Percentiles rank a stretch among this genome's conserved stretches.
These are phyloP conservation scores for Fusarium musae DNA, from an alignment of 2,329 filamentous ascomycete species.

Conservation along the genomic window DNA sequence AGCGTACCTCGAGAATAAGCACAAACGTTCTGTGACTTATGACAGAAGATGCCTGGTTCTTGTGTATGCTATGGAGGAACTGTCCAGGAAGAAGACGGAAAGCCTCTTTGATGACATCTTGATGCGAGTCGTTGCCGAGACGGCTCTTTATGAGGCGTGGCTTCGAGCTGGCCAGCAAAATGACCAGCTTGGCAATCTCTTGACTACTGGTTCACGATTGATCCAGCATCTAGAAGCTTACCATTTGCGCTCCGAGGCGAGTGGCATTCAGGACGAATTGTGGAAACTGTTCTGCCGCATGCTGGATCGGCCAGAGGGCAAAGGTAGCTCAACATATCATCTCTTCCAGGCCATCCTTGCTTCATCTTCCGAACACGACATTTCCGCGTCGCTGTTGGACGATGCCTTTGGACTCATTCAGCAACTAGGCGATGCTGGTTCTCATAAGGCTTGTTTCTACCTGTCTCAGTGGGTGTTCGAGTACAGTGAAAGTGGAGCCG, in stretches of 20 bases:
- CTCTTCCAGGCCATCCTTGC: not conserved
- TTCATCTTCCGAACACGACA: not conserved
- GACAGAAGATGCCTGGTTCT: not conserved
- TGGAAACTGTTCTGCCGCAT: not conserved
- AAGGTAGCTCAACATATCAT: not conserved
- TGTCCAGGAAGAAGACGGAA: not conserved
- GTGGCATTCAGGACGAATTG: not conserved
- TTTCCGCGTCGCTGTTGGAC: fast-evolving
- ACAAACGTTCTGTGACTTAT: not conserved
- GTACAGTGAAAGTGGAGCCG: not conserved
- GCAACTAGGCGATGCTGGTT: not conserved
- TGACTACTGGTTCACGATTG: not conserved
- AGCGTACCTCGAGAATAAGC: not conserved
- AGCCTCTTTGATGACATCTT: not conserved
- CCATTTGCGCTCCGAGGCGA: fast-evolving
- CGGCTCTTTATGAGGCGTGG: not conserved
- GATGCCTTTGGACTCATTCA: not conserved
- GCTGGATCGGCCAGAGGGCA: not conserved
- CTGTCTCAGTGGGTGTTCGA: not conserved
- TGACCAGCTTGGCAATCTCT: not conserved
- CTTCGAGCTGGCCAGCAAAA: not conserved
- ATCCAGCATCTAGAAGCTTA: not conserved
- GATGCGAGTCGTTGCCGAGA: not conserved
- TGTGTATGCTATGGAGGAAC: not conserved
- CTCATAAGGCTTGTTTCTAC: not conserved